phyloP scores from a whole-genome alignment of 768 basidiomycete genomes.

The Pluteus cervinus region DNA sequence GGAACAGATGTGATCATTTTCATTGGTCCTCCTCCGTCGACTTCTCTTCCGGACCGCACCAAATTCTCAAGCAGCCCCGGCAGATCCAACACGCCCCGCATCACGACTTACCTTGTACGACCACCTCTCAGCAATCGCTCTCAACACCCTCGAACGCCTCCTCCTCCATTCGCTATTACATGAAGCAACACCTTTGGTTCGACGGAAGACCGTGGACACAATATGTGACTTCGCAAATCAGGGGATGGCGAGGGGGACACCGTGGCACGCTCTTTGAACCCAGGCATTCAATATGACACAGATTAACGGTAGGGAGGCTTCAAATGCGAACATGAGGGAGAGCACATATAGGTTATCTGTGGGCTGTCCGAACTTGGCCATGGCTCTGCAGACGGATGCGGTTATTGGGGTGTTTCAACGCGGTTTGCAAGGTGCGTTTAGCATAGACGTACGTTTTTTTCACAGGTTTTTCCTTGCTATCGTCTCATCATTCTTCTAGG shows the following conservation, averaged over 20 bases:
- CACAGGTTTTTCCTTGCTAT: conserved; percentile 4
- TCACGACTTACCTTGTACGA: conserved; percentile 63
- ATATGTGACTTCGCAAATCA: conserved; percentile 71
- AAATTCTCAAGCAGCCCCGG: too few relatives aligned
- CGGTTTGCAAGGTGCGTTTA: conserved; percentile 61
- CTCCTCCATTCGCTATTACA: conserved; percentile 63
- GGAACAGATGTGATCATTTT: conserved; percentile 75
- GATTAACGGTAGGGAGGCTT: conserved; percentile 13
- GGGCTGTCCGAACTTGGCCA: conserved; percentile 66
- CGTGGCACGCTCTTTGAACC: conserved; percentile 76
- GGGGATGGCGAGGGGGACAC: conserved; percentile 65
- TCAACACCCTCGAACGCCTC: conserved; percentile 64
- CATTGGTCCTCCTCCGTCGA: conserved; percentile 71
- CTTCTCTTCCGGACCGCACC: conserved; percentile 64
- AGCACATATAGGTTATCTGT: conserved; percentile 68
- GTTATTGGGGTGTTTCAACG: conserved; percentile 61
- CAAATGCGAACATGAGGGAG: conserved; percentile 35
- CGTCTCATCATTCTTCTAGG: conserved; percentile 29
- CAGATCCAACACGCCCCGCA: too few relatives aligned
- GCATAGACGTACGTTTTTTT: conserved; percentile 43
- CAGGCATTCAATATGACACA: conserved; percentile 65
- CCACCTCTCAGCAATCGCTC: conserved; percentile 59
- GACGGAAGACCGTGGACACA: conserved; percentile 69
- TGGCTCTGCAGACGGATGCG: conserved; percentile 67
- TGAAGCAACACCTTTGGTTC: conserved; percentile 49